phyloP scores from a whole-genome alignment of 163 green algal species.

The Prototheca cutis region DNA sequence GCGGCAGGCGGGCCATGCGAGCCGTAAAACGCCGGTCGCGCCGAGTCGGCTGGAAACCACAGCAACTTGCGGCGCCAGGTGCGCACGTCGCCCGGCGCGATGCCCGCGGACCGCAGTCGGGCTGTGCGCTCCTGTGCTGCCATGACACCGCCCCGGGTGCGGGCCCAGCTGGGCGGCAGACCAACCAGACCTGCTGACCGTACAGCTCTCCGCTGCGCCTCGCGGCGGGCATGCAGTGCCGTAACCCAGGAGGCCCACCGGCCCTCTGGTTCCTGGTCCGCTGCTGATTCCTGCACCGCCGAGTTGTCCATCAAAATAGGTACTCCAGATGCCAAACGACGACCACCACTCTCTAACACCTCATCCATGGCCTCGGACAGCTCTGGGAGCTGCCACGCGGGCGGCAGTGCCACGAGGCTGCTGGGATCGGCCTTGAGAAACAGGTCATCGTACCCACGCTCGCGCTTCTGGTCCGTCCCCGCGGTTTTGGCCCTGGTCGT shows the following conservation, averaged over 20 bases:
- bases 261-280: too few species aligned
- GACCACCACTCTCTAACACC: too few species aligned
- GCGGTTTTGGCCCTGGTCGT: too few species aligned
- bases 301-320: too few species aligned
- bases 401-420: too few species aligned
- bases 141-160: slow-evolving; percentile 2
- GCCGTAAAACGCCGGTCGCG: slow-evolving; percentile 25
- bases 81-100: neutral
- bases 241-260: too few species aligned
- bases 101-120: slow-evolving; percentile 4
- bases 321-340: too few species aligned
- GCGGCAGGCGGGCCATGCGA: neutral
- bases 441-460: neutral
- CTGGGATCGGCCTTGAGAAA: too few species aligned
- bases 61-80: slow-evolving; percentile 25
- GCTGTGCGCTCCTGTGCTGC: slow-evolving; percentile 1
- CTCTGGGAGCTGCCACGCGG: too few species aligned
- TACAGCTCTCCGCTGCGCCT: neutral
- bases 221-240: neutral
- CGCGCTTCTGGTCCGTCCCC: neutral
- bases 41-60: slow-evolving; percentile 20
- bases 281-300: too few species aligned
- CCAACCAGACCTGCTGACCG: slow-evolving; percentile 1
- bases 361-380: too few species aligned
- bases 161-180: slow-evolving; percentile 24